Percentiles rank a stretch among this genome's conserved stretches.
These are phyloP conservation scores for Vitis vinifera DNA, from an alignment of 164 flowering plant genomes.

Conservation along the genomic window ASM3070453v1 NC_081810.1:2537501-2538000, in stretches of 20 bases:
- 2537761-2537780: too few relatives aligned
- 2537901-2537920: too few relatives aligned
- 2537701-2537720: neutral
- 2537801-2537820: too few relatives aligned
- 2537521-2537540: too few relatives aligned
- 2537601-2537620: constrained; percentile 90
- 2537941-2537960: neutral
- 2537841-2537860: too few relatives aligned
- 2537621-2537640: constrained; percentile 83
- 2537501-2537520: too few relatives aligned
- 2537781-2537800: too few relatives aligned
- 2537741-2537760: neutral
- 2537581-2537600: constrained; percentile 84
- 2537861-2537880: too few relatives aligned
- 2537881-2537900: too few relatives aligned
- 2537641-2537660: constrained; percentile 75
- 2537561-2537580: neutral
- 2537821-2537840: too few relatives aligned
- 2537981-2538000: neutral
- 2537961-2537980: neutral
- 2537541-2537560: too few relatives aligned
- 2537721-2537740: neutral
- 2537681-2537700: neutral
- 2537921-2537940: too few relatives aligned
- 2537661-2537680: constrained; percentile 87